Evolutionary conservation across 768 basidiomycete species (phyloP).

Genomic region (Roridomyces roridus): DNA sequence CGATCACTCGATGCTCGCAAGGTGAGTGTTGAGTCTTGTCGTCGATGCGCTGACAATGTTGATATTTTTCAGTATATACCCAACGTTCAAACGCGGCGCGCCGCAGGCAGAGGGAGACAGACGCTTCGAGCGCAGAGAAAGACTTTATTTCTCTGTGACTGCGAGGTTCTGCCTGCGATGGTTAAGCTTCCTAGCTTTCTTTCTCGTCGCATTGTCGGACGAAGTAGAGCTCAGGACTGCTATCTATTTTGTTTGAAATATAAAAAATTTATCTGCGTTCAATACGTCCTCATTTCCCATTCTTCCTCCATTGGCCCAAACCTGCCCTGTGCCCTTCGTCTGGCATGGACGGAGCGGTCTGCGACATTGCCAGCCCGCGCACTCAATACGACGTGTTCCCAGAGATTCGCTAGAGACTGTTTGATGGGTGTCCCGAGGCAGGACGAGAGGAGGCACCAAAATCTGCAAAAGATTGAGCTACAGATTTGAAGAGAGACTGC

Average conservation of each 20-base stretch:
- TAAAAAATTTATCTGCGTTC: too few relatives aligned
- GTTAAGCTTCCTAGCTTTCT: not conserved
- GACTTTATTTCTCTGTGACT: slow-evolving; percentile 20
- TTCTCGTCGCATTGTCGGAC: slow-evolving; percentile 20
- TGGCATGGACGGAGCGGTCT: slow-evolving; percentile 19
- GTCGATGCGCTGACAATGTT: not conserved
- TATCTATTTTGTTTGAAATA: slow-evolving; percentile 16
- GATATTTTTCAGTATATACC: slow-evolving; percentile 8
- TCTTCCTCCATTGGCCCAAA: slow-evolving; percentile 52
- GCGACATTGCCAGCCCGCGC: slow-evolving; percentile 31
- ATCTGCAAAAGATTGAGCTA: slow-evolving; percentile 37
- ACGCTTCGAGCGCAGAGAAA: slow-evolving; percentile 19
- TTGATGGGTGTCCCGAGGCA: slow-evolving; percentile 63
- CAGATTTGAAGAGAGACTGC: not conserved
- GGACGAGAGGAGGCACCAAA: slow-evolving; percentile 74
- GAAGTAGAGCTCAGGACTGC: slow-evolving; percentile 10
- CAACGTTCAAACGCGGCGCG: not conserved
- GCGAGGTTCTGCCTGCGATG: slow-evolving; percentile 16
- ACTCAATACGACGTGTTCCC: slow-evolving; percentile 52
- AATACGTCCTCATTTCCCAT: slow-evolving; percentile 63
- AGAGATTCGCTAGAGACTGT: slow-evolving; percentile 50
- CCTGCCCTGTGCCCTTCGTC: slow-evolving; percentile 38
- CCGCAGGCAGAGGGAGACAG: too few relatives aligned
- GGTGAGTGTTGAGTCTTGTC: too few relatives aligned
- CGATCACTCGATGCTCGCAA: too few relatives aligned